A percentile compares a stretch with the other conserved stretches of the same genome.
These are phyloP conservation scores for Didymella glomerata DNA, from an alignment of 2,329 filamentous ascomycete genomes.

Conservation along the genomic window DNA sequence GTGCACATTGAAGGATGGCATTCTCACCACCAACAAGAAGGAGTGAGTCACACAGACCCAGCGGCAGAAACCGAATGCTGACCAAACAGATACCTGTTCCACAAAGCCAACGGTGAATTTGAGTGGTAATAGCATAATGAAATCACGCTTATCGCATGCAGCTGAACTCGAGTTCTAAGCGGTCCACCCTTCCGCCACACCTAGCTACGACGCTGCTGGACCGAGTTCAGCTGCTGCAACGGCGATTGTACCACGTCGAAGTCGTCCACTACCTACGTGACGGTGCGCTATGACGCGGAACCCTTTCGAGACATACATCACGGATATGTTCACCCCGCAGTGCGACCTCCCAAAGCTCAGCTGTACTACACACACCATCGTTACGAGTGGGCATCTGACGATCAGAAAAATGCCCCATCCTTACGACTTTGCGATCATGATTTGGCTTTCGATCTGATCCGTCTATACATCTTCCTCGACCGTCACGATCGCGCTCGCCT, in stretches of 20 bases:
- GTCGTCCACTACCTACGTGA: background rate
- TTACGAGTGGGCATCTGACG: slow-evolving; percentile 13
- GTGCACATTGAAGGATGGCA: slow-evolving; percentile 96
- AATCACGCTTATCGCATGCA: slow-evolving; percentile 29
- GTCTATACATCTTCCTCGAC: background rate
- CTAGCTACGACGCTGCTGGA: slow-evolving; percentile 16
- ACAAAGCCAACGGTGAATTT: slow-evolving; percentile 96
- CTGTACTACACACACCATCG: slow-evolving; percentile 12
- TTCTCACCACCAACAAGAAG: slow-evolving; percentile 90
- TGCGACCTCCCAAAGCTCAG: background rate
- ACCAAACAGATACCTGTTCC: slow-evolving; percentile 79
- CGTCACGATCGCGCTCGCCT: background rate
- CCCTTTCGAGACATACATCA: background rate
- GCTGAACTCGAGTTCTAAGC: slow-evolving; percentile 37
- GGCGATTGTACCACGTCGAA: slow-evolving; percentile 16
- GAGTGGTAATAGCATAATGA: slow-evolving; percentile 75
- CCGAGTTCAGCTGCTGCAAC: slow-evolving; percentile 22
- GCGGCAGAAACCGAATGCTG: background rate
- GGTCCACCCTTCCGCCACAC: slow-evolving; percentile 2
- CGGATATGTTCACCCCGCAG: background rate
- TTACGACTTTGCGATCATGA: background rate
- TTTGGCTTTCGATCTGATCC: background rate
- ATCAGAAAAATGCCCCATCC: slow-evolving; percentile 14
- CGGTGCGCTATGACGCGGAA: slow-evolving; percentile 6
- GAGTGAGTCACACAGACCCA: slow-evolving; percentile 65